A percentile compares a stretch with the other conserved stretches of the same genome.
phyloP scores from a whole-genome alignment of 805 yeast genomes.

The Saturnispora hagleri region DNA sequence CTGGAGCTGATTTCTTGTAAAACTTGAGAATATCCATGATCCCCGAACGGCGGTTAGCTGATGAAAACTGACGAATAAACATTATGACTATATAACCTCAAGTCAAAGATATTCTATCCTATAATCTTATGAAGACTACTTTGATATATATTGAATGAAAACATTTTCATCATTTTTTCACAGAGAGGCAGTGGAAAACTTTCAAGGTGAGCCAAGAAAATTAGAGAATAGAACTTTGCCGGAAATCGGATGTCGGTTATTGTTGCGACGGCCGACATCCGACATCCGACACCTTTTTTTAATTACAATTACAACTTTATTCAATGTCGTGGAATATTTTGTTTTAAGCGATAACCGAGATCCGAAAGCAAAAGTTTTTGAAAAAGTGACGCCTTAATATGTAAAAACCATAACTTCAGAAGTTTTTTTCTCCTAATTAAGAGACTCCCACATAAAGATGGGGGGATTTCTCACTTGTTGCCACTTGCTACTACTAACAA shows the following conservation, averaged over 20 bases:
- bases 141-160: not conserved
- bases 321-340: too few relatives aligned
- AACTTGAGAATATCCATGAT: constrained; percentile 7
- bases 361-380: too few relatives aligned
- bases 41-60: constrained; percentile 6
- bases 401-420: not conserved
- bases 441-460: not conserved
- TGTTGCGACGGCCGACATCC: not conserved
- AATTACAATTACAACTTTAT: too few relatives aligned
- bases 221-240: not conserved
- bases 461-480: not conserved
- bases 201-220: not conserved
- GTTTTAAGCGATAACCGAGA: too few relatives aligned
- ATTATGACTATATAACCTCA: not conserved
- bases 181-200: too few relatives aligned
- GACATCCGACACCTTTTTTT: too few relatives aligned
- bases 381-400: too few relatives aligned
- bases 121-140: not conserved
- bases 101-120: too few relatives aligned
- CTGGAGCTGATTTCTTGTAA: constrained; percentile 5
- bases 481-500: not conserved
- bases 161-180: not conserved
- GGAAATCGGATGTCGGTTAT: not conserved
- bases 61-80: constrained; percentile 4
- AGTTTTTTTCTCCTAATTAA: not conserved